Evolutionary conservation across 495 filamentous ascomycete genomes (phyloP).

Genomic region (Mycothermus thermophilus): DNA sequence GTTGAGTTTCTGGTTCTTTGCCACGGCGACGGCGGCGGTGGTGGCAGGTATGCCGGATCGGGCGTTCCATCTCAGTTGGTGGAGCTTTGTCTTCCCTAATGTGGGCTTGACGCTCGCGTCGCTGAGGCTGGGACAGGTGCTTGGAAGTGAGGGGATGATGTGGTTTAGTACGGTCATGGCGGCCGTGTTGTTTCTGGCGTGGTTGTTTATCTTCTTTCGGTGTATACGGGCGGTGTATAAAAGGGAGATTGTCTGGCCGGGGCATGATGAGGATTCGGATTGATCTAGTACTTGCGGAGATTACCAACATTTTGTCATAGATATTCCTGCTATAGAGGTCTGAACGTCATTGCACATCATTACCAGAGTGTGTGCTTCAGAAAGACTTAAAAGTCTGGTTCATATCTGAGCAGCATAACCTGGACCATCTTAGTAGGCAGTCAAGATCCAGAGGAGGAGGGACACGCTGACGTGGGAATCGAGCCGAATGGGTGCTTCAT

Average conservation of each 20-base stretch:
- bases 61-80: conserved; percentile 42
- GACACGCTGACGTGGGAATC: no score
- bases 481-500: no score
- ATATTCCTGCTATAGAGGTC: no score
- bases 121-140: conserved; percentile 31
- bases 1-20: conserved; percentile 60
- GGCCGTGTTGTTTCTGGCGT: conserved; percentile 41
- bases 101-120: conserved; percentile 39
- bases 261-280: conserved; percentile 45
- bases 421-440: no score
- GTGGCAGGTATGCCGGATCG: conserved; percentile 38
- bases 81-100: conserved; percentile 45
- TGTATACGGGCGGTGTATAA: conserved; percentile 40
- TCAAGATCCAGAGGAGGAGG: no score
- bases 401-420: no score
- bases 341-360: no score
- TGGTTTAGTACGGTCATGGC: conserved; percentile 40
- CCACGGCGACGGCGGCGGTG: conserved; percentile 40
- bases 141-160: conserved; percentile 29
- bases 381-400: no score
- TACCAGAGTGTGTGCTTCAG: no score
- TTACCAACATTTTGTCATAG: no score
- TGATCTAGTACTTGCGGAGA: no score
- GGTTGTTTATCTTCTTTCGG: conserved; percentile 40
- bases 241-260: conserved; percentile 46